Base-by-base conservation (phyloP, 331 rosid species). In the Malus hybrid region DNA sequence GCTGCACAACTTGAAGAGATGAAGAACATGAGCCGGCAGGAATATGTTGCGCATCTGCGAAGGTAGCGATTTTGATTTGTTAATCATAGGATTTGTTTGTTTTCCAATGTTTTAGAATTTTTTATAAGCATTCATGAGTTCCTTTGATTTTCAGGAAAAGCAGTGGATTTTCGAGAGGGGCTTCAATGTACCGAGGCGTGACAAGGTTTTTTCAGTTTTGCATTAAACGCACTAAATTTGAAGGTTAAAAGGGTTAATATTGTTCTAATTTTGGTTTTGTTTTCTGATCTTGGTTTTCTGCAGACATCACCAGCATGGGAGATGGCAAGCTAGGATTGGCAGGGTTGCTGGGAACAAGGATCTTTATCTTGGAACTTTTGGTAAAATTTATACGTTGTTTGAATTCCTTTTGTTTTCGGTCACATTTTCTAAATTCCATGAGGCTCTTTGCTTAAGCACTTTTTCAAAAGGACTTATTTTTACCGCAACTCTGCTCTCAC, bases 271-370 rank as follows among this genome's bases (percentile, higher is more conserved):
- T 52, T 60, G 28, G 7, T 46, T 22, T 33, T 70, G 48, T 50
- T 66, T 80, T 67, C 44, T 59, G 11, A 10, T 78, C 2, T 48
- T 60, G 52, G 29, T 76, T 75, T 50, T 64, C 16, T 71, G 34
- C 77, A 94, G 99, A 63, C 99, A 95, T 81, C 99, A 95, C 59
- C 99, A 95, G 57, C 99, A 95, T 74, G 99, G 99, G n/a, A 87
- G 99, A 84, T 95, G 99, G 99, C 99, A 95, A 77, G 99, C 99
- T 15, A 83, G 99, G 79, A 94, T 94, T 27, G 99, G 99, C 74
- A 87, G 99, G 44, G 99, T 94, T 46, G 99, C 99, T 19, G 99
- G 99, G 67, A 94, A 94, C 88, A 94, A 94, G 50, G 99, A 94
- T 78, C 96, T 94, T 48, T 94, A 94, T 84, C 97, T 94, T 39